Evolutionary conservation across 2,329 filamentous ascomycete species (phyloP).

Genomic region (Pestalotiopsis sp.): DNA sequence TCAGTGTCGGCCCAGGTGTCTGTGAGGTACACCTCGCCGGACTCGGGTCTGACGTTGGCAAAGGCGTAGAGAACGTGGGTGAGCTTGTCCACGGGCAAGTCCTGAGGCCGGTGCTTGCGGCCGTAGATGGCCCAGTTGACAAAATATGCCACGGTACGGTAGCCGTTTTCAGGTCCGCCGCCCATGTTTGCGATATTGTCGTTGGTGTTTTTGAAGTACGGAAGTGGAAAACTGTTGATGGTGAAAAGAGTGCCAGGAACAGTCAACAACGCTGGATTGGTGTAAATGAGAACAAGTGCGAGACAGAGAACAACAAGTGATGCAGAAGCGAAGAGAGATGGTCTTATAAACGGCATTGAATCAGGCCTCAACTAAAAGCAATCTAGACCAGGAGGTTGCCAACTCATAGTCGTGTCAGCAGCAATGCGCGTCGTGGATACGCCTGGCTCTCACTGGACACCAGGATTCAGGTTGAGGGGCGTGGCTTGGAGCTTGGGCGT

Average conservation of each 20-base stretch:
- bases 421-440: conserved; percentile 12
- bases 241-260: not conserved
- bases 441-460: conserved; percentile 4
- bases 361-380: not conserved
- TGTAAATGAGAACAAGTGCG: conserved; percentile 5
- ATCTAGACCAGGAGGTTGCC: conserved; percentile 11
- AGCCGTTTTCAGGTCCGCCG: conserved; percentile 50
- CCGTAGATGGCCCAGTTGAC: conserved; percentile 88
- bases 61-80: conserved; percentile 93
- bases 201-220: not conserved
- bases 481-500: conserved; percentile 19
- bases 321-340: not conserved
- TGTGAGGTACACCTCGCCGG: conserved; percentile 77
- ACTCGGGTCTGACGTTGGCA: conserved; percentile 79
- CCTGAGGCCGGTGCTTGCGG: conserved; percentile 81
- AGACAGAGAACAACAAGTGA: conserved; percentile 8
- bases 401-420: conserved; percentile 1
- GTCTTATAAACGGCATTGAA: not conserved
- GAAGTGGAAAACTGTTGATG: not conserved
- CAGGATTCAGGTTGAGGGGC: conserved; percentile 14
- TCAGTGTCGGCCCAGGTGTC: conserved; percentile 71
- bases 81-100: conserved; percentile 78
- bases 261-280: conserved; percentile 8
- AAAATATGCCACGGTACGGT: conserved; percentile 72
- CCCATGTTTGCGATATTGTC: conserved; percentile 37